A percentile compares a stretch with the other conserved stretches of the same genome.
Evolutionary conservation across 2,329 filamentous ascomycete genomes (phyloP).

Genomic region (Ilyonectria mors-panacis): DNA sequence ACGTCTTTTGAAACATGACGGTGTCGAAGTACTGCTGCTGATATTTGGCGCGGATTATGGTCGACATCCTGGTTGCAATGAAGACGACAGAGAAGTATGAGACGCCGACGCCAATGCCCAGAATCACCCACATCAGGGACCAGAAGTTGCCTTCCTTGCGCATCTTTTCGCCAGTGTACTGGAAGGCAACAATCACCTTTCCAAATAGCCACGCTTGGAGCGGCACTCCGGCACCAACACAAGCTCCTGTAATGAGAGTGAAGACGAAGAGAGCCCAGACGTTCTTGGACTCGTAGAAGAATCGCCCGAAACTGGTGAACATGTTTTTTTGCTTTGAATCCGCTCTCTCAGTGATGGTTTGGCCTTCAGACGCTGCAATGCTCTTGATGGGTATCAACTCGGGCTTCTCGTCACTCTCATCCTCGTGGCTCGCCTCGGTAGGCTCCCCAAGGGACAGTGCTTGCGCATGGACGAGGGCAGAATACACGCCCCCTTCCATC

Average conservation of each 20-base stretch:
- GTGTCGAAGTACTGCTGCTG: slow-evolving; percentile 73
- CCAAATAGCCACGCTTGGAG: slow-evolving; percentile 71
- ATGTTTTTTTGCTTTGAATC: slow-evolving; percentile 59
- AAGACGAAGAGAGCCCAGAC: slow-evolving; percentile 66
- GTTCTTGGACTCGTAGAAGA: slow-evolving; percentile 70
- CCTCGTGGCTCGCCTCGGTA: slow-evolving; percentile 54
- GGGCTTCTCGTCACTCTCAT: slow-evolving; percentile 60
- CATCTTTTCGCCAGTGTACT: slow-evolving; percentile 52
- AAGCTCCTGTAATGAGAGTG: slow-evolving; percentile 63
- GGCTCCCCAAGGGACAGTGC: slow-evolving; percentile 69
- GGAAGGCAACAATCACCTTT: slow-evolving; percentile 67
- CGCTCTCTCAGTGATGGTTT: slow-evolving; percentile 38
- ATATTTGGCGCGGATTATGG: slow-evolving; percentile 67
- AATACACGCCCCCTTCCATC: slow-evolving; percentile 74
- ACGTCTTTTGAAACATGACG: slow-evolving; percentile 71
- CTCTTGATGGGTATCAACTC: slow-evolving; percentile 63
- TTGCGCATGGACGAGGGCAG: slow-evolving; percentile 76
- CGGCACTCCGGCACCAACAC: slow-evolving; percentile 61
- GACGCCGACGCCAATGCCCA: slow-evolving; percentile 67
- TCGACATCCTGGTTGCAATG: slow-evolving; percentile 61
- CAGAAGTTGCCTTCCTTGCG: slow-evolving; percentile 69
- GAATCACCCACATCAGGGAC: slow-evolving; percentile 75
- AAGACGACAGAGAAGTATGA: slow-evolving; percentile 64
- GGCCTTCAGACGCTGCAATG: slow-evolving; percentile 55
- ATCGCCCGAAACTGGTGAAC: slow-evolving; percentile 67